Conservation (phyloP, 2,329 filamentous ascomycete genomes). For the Colletotrichum endophyticum region DNA sequence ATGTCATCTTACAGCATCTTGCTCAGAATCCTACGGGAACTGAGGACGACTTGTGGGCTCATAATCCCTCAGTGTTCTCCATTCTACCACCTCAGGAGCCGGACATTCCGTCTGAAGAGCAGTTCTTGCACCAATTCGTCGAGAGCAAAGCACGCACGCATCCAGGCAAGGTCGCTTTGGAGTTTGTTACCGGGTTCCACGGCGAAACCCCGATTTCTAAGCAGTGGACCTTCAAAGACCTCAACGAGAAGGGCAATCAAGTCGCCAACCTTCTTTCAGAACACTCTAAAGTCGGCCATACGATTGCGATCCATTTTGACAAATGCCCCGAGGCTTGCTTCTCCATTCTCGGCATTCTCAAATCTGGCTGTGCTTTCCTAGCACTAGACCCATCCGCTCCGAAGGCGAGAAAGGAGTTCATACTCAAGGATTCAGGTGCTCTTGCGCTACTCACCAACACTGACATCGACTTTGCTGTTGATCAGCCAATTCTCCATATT, state of each 20-base stretch:
- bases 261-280: conserved; percentile 69
- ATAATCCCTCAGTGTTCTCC: conserved; percentile 58
- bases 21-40: conserved; percentile 50
- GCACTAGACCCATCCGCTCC: conserved; percentile 81
- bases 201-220: conserved; percentile 48
- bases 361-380: conserved; percentile 81
- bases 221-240: conserved; percentile 76
- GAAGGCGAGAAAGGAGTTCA: conserved; percentile 75
- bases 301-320: conserved; percentile 80
- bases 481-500: conserved; percentile 36
- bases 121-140: conserved; percentile 79
- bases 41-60: conserved; percentile 41
- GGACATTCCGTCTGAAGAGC: conserved; percentile 60
- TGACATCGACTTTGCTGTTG: conserved; percentile 35
- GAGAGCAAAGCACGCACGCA: conserved; percentile 62
- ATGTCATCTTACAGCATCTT: conserved; percentile 66
- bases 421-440: conserved; percentile 74
- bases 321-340: conserved; percentile 88
- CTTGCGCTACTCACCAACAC: conserved; percentile 64
- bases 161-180: conserved; percentile 71
- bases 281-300: conserved; percentile 56
- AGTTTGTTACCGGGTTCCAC: conserved; percentile 71
- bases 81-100: conserved; percentile 66
- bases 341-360: conserved; percentile 80
- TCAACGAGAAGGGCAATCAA: conserved; percentile 74